phyloP scores from a whole-genome alignment of 2,329 filamentous ascomycete species.

The Trichothecium roseum region DNA sequence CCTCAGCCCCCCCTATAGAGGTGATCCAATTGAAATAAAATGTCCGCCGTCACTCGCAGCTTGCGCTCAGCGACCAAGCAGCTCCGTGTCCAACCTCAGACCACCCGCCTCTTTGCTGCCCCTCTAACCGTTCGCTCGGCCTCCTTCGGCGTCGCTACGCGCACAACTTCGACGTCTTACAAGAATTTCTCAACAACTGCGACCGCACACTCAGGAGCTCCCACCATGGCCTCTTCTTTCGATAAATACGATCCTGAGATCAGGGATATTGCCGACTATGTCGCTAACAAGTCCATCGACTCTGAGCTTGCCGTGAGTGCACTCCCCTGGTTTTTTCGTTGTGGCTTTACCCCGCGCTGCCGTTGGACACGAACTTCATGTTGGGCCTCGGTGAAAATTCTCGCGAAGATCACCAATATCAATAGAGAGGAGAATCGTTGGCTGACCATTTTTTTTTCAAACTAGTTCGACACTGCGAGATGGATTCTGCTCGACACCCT shows the following conservation, averaged over 20 bases:
- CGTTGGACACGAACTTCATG: neutral
- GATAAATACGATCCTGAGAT: slow-evolving; percentile 83
- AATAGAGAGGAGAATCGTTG: too few relatives aligned
- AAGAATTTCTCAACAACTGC: slow-evolving; percentile 39
- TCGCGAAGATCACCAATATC: too few relatives aligned
- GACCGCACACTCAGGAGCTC: slow-evolving; percentile 35
- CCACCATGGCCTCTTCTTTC: slow-evolving; percentile 37
- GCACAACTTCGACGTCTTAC: slow-evolving; percentile 22
- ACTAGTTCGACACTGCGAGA: slow-evolving; percentile 84
- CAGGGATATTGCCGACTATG: slow-evolving; percentile 87
- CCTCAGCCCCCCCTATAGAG: too few relatives aligned
- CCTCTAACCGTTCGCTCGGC: slow-evolving; percentile 22
- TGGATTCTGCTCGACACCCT: slow-evolving; percentile 96
- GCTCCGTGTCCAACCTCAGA: slow-evolving; percentile 33
- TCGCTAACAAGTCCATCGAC: slow-evolving; percentile 82
- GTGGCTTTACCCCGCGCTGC: slow-evolving; percentile 3
- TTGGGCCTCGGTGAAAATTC: neutral
- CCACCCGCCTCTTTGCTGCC: slow-evolving; percentile 16
- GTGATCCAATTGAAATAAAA: slow-evolving; percentile 16
- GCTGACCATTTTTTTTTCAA: too few relatives aligned
- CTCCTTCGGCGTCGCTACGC: slow-evolving; percentile 18
- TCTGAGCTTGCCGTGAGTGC: slow-evolving; percentile 81
- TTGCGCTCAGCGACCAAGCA: slow-evolving; percentile 44
- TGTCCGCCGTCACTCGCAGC: slow-evolving; percentile 45
- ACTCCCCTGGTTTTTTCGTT: neutral